A percentile compares a stretch with the other conserved stretches of the same genome.
Conservation (phyloP, 2,329 filamentous ascomycete species). For the Ambrosiella cleistominuta region DNA sequence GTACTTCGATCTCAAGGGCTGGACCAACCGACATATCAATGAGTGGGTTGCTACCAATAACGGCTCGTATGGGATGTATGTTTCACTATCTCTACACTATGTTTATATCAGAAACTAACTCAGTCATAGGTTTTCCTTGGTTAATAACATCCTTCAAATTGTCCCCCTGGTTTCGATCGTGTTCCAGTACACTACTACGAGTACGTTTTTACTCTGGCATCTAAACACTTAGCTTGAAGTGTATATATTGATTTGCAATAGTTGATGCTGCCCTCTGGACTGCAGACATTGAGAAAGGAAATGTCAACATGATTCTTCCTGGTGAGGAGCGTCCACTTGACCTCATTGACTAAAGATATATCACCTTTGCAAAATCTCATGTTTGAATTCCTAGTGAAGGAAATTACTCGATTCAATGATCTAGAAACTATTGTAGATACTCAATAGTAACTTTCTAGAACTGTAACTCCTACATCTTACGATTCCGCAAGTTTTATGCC, state of each 20-base stretch:
- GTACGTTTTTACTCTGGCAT: slow-evolving; percentile 21
- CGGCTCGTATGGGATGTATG: slow-evolving; percentile 67
- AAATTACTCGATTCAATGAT: too few species aligned
- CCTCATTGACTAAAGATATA: too few species aligned
- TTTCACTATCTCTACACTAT: slow-evolving; percentile 14
- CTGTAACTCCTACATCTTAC: too few species aligned
- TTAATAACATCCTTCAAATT: slow-evolving; percentile 69
- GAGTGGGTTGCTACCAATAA: slow-evolving; percentile 53
- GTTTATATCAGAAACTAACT: neutral
- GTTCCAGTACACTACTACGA: slow-evolving; percentile 78
- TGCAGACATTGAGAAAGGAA: slow-evolving; percentile 55
- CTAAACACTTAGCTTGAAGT: neutral
- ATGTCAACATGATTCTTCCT: slow-evolving; percentile 24
- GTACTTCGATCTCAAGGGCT: slow-evolving; percentile 86
- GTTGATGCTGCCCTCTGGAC: slow-evolving; percentile 93
- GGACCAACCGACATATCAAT: slow-evolving; percentile 46
- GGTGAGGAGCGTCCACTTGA: neutral
- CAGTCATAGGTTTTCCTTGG: slow-evolving; percentile 45
- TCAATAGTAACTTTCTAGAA: too few species aligned
- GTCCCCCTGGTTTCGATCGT: slow-evolving; percentile 66
- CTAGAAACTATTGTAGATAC: too few species aligned
- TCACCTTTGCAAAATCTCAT: too few species aligned
- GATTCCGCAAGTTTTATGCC: too few species aligned
- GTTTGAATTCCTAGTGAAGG: too few species aligned
- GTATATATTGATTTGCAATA: slow-evolving; percentile 17